Percentiles rank a stretch among this genome's conserved stretches.
These are phyloP conservation scores for Macrocystidia cucumis DNA, from an alignment of 1,284 basidiomycete species.

Conservation along the genomic window DNA sequence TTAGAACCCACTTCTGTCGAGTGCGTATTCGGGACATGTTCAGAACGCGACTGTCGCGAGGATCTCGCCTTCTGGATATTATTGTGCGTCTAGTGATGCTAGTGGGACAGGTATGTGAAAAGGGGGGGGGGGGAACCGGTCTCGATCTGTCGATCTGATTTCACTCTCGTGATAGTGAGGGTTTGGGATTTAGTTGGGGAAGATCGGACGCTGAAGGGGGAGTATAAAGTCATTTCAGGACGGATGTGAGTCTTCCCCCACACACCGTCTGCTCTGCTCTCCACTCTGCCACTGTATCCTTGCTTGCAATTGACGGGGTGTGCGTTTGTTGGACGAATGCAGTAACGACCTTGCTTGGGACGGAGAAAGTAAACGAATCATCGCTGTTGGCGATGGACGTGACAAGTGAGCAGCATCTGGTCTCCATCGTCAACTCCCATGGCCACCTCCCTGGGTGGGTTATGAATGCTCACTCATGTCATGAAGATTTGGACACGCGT, in stretches of 20 bases:
- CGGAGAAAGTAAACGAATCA: slow-evolving; percentile 91
- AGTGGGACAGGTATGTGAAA: slow-evolving; percentile 71
- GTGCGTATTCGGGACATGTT: slow-evolving; percentile 73
- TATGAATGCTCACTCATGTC: slow-evolving; percentile 4
- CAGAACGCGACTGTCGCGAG: slow-evolving; percentile 86
- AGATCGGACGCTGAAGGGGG: slow-evolving; percentile 81
- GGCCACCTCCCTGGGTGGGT: slow-evolving; percentile 5
- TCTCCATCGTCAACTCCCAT: neutral
- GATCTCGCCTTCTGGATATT: slow-evolving; percentile 91
- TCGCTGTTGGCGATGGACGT: slow-evolving; percentile 93
- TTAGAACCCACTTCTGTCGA: slow-evolving; percentile 51
- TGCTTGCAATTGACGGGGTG: no score
- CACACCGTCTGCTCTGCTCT: slow-evolving; percentile 3
- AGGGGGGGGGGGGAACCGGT: neutral
- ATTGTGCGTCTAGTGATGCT: slow-evolving; percentile 86
- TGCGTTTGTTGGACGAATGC: no score
- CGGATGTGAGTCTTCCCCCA: slow-evolving; percentile 52
- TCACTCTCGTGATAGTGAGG: slow-evolving; percentile 43
- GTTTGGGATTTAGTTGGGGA: slow-evolving; percentile 93
- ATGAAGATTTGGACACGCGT: slow-evolving; percentile 81
- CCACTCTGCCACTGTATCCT: no score
- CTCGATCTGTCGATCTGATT: neutral
- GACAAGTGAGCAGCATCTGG: slow-evolving; percentile 56
- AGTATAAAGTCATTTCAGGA: slow-evolving; percentile 79
- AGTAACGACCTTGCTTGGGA: slow-evolving; percentile 97